phyloP scores from a whole-genome alignment of 1,284 basidiomycete genomes.

The Coniophora puteana region DNA sequence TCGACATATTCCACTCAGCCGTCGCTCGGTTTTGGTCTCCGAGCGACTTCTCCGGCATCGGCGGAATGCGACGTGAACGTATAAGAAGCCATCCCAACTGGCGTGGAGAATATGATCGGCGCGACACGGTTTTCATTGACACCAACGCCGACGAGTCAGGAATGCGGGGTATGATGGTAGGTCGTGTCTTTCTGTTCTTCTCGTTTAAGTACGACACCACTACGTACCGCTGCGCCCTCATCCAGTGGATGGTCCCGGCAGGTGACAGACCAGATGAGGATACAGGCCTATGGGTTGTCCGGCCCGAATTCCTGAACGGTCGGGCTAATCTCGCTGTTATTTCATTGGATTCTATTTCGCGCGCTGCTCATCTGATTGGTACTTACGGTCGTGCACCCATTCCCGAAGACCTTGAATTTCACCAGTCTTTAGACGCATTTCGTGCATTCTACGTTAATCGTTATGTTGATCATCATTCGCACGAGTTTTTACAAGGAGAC shows the following conservation, averaged over 20 bases:
- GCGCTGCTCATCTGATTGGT: constrained; percentile 2
- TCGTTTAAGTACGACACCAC: constrained; percentile 4
- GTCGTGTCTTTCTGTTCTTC: constrained; percentile 12
- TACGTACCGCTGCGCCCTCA: constrained; percentile 10
- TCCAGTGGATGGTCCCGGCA: constrained; percentile 7
- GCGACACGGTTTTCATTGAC: constrained; percentile 19
- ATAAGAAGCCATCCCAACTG: too few species aligned
- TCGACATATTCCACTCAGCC: constrained; percentile 13
- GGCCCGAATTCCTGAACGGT: constrained; percentile 1
- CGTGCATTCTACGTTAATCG: constrained; percentile 23
- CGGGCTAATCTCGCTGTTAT: neutral
- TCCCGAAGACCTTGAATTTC: constrained; percentile 17
- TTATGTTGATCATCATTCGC: constrained; percentile 23
- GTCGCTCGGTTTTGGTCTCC: constrained; percentile 18
- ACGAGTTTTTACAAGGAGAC: constrained; percentile 1
- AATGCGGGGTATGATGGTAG: constrained; percentile 17
- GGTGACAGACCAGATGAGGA: constrained; percentile 3
- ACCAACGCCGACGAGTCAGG: constrained; percentile 7
- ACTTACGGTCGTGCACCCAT: constrained; percentile 14
- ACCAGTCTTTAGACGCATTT: constrained; percentile 19
- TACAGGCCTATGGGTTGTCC: constrained; percentile 13
- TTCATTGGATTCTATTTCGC: constrained; percentile 1
- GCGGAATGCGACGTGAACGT: constrained; percentile 21
- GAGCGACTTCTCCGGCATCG: constrained; percentile 18
- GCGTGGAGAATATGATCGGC: constrained; percentile 8